These are phyloP conservation scores for Aspergillus udagawae DNA, from an alignment of 2,329 filamentous ascomycete genomes.

Conservation along the genomic window DNA sequence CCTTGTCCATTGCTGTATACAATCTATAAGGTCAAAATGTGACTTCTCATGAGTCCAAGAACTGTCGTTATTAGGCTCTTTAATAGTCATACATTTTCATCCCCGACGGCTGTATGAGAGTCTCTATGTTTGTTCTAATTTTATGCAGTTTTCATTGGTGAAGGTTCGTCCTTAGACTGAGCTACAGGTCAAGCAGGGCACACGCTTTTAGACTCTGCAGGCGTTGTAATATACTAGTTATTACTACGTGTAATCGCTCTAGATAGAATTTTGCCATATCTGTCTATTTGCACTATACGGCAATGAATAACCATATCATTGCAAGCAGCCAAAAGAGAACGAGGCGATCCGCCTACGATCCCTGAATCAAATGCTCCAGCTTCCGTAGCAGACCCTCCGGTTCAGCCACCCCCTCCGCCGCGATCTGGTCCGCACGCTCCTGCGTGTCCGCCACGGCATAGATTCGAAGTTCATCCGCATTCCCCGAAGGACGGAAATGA, in stretches of 20 bases:
- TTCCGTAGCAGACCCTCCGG: slow-evolving; percentile 25
- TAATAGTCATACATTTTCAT: no score
- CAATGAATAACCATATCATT: not conserved
- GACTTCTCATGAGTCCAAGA: no score
- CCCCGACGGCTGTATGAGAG: no score
- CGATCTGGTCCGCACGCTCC: slow-evolving; percentile 27
- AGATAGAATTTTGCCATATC: not conserved
- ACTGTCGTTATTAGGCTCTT: no score
- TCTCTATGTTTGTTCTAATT: not conserved
- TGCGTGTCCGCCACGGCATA: slow-evolving; percentile 29
- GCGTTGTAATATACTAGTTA: not conserved
- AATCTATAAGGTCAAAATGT: no score
- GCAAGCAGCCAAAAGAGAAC: not conserved
- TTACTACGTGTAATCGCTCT: no score
- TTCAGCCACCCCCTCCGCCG: slow-evolving; percentile 21
- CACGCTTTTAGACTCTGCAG: no score
- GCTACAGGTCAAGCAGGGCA: not conserved
- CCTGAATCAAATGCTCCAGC: slow-evolving; percentile 16
- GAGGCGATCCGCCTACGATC: not conserved
- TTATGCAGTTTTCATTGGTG: not conserved
- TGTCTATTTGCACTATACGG: not conserved
- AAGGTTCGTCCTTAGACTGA: not conserved
- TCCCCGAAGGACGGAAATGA: slow-evolving; percentile 31
- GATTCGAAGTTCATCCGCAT: slow-evolving; percentile 32
- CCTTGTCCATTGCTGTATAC: no score